Percentiles rank a stretch among this genome's conserved stretches.
These are phyloP conservation scores for Lasiodiplodia citricola DNA, from an alignment of 2,329 filamentous ascomycete genomes.

Conservation along the genomic window DNA sequence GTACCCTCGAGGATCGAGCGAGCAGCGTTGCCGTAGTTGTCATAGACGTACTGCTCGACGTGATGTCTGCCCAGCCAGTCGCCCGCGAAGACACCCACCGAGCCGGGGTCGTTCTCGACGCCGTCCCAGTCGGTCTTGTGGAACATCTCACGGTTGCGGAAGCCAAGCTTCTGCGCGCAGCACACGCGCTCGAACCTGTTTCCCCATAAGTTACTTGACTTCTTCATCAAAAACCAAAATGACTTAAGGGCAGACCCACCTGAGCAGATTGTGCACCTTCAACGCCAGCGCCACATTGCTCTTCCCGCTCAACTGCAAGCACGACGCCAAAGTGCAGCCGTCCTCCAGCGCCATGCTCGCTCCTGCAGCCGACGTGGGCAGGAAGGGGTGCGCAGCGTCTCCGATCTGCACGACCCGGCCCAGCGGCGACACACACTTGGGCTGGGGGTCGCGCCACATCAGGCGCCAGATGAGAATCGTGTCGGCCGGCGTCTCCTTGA, in stretches of 20 bases:
- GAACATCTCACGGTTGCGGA: slow-evolving; percentile 43
- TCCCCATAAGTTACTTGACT: slow-evolving; percentile 28
- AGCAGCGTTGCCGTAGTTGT: not conserved
- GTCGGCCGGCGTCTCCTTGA: slow-evolving; percentile 34
- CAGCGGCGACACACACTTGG: slow-evolving; percentile 58
- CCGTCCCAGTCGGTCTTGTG: slow-evolving; percentile 39
- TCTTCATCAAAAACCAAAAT: not conserved
- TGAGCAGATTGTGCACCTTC: slow-evolving; percentile 41
- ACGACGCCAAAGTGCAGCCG: slow-evolving; percentile 39
- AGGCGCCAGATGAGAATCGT: slow-evolving; percentile 60
- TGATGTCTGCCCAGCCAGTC: not conserved
- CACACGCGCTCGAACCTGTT: slow-evolving; percentile 36
- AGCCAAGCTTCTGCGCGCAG: slow-evolving; percentile 41
- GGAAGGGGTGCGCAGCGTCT: slow-evolving; percentile 60
- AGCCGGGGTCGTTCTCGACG: not conserved
- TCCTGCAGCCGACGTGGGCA: slow-evolving; percentile 61
- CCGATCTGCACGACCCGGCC: slow-evolving; percentile 58
- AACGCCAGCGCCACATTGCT: slow-evolving; percentile 37
- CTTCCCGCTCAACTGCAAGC: slow-evolving; percentile 38
- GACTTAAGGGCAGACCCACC: slow-evolving; percentile 28
- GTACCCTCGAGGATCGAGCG: not conserved
- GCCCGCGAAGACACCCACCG: not conserved
- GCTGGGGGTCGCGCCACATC: slow-evolving; percentile 59
- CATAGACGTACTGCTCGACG: not conserved
- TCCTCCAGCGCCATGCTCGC: slow-evolving; percentile 62